These are phyloP conservation scores for Benincasa hispida DNA, from an alignment of 306 rosid genomes.

Conservation along the genomic window DNA sequence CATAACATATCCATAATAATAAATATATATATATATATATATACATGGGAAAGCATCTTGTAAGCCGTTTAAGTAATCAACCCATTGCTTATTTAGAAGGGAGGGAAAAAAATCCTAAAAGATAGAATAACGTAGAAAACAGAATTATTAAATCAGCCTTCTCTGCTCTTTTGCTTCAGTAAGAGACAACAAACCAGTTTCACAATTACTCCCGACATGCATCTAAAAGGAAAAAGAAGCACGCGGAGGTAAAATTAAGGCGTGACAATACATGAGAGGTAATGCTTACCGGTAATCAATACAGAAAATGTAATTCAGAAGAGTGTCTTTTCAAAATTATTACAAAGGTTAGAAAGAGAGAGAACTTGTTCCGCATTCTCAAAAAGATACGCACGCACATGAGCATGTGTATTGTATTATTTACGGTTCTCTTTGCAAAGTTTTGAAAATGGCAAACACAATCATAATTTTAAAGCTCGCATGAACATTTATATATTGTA, in stretches of 20 bases:
- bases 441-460: constrained; percentile 2
- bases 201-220: not conserved
- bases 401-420: not conserved
- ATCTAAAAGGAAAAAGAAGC: constrained; percentile 2
- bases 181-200: not conserved
- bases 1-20: not conserved
- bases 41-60: not conserved
- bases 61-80: not conserved
- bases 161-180: not conserved
- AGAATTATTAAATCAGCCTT: not conserved
- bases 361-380: not conserved
- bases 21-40: not conserved
- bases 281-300: not conserved
- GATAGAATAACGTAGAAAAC: not conserved
- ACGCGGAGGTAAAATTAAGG: constrained; percentile 2
- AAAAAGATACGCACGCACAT: constrained; percentile 2
- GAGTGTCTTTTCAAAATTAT: not conserved
- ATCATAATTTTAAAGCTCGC: not conserved
- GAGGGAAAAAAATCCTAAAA: not conserved
- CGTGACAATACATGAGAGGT: not conserved
- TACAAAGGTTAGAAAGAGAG: not conserved
- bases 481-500: not conserved
- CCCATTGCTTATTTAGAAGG: not conserved
- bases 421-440: not conserved
- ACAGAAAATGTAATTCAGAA: not conserved